Conservation (phyloP, 2,329 filamentous ascomycete species). For the Beauveria sp. region DNA sequence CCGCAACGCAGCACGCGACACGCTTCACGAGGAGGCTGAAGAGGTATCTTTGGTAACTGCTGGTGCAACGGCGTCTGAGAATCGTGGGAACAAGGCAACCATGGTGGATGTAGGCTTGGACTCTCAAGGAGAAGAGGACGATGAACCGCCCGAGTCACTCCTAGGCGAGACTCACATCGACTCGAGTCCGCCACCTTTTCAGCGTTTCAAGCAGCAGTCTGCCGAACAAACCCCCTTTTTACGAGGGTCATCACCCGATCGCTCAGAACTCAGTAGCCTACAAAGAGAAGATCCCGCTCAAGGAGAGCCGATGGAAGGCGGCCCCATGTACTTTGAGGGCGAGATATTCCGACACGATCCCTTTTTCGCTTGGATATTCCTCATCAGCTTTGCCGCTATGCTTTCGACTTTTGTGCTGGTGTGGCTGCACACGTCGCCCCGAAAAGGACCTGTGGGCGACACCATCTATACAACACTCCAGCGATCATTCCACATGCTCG, state of each 20-base stretch:
- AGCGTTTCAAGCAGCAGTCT: conserved; percentile 41
- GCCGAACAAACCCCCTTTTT: conserved; percentile 31
- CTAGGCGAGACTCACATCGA: conserved; percentile 45
- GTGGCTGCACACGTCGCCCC: conserved; percentile 75
- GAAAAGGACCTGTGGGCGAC: conserved; percentile 71
- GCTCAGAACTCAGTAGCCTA: conserved; percentile 38
- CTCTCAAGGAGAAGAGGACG: conserved; percentile 49
- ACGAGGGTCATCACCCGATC: conserved; percentile 35
- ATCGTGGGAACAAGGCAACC: conserved; percentile 42
- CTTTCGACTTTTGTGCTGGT: conserved; percentile 85
- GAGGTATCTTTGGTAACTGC: conserved; percentile 31
- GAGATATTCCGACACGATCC: conserved; percentile 77
- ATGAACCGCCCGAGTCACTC: conserved; percentile 50
- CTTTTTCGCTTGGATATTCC: conserved; percentile 86
- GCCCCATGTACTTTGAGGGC: conserved; percentile 49
- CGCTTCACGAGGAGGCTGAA: conserved; percentile 33
- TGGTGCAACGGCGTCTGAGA: conserved; percentile 18
- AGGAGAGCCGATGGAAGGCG: conserved; percentile 26
- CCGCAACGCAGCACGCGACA: conserved; percentile 20
- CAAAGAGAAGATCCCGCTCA: conserved; percentile 31
- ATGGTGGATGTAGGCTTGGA: conserved; percentile 87
- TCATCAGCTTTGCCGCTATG: conserved; percentile 76
- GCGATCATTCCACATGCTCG: conserved; percentile 80
- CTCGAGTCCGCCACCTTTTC: conserved; percentile 53
- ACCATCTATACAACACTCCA: conserved; percentile 88